Evolutionary conservation across 257 asterid genomes (phyloP), one percentile per base, ranked within the genome.

Genomic region (Lantana camara): DNA sequence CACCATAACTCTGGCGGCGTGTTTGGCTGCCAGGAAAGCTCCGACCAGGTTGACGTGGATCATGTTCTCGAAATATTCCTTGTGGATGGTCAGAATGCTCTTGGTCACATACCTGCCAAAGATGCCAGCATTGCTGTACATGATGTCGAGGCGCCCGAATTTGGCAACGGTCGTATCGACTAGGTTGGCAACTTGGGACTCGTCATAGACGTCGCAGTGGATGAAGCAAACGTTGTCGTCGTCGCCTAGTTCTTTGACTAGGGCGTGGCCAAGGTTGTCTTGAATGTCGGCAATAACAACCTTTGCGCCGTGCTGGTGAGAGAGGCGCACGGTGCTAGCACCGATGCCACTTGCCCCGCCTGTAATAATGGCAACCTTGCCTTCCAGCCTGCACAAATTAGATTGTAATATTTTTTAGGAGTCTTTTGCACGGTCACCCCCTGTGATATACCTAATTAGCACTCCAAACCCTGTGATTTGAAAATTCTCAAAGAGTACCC

Each of bases 301-400:
- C 38, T 72, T 77, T 6, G 89, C 89, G 8, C 86, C 86, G 48
- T 77, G 66, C 27, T 64, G 54, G 9, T 8, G 40, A 42, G 77
- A 83, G 10, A 83, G 71, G 2, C 44, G 32, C n/a, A 45, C 86
- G 0, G 82, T 19, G 34, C 67, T 60, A 1, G 81, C 89, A 9
- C 89, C 86, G 1, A 83, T 75, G 27, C 86, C 86, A 8, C 89
- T 77, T 0, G 86, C 86, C 1, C 80, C 86, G 5, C 83, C 83
- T 2, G 86, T 80, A 2, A 80, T 60, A 0, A 77, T 74, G 0
- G 79, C 81, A 3, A 80, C 80, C 66, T 74, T 80, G 15, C 83
- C 79, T 20, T 72, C 76, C 32, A 80, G 51, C 72, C 86, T 80
- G 65, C 14, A 42, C 22, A 45, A n/a, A n/a, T n/a, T n/a, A n/a